These are phyloP conservation scores for Monilinia vaccinii-corymbosi DNA, from an alignment of 2,329 filamentous ascomycete species.

Conservation along the genomic window DNA sequence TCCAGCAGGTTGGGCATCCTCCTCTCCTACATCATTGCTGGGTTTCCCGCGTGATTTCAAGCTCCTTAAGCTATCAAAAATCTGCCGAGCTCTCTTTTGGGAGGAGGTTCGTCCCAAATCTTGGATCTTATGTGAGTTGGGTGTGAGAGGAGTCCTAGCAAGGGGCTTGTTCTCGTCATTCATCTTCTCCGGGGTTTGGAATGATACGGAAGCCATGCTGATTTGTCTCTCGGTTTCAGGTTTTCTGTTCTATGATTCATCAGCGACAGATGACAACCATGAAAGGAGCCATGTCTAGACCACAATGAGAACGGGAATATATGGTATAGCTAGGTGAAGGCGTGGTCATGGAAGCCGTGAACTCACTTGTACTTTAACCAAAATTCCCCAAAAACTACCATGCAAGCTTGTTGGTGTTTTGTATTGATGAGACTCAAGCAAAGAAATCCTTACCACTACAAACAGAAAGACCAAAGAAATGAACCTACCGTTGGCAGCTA, in stretches of 20 bases:
- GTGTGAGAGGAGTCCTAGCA: not conserved
- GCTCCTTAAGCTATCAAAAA: slow-evolving; percentile 5
- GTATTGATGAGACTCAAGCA: not conserved
- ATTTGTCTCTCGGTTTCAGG: not conserved
- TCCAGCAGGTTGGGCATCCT: not conserved
- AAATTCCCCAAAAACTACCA: not conserved
- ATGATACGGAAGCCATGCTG: slow-evolving; percentile 5
- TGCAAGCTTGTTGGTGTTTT: not conserved
- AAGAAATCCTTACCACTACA: not conserved
- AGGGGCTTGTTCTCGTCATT: slow-evolving; percentile 3
- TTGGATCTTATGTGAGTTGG: not conserved
- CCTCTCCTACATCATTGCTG: not conserved
- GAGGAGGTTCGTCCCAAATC: slow-evolving; percentile 7
- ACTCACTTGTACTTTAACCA: not conserved
- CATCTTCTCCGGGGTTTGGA: not conserved
- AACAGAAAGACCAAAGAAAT: not conserved
- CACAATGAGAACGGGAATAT: not conserved
- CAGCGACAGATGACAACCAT: not conserved
- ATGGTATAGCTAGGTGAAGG: not conserved
- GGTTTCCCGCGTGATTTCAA: slow-evolving; percentile 2
- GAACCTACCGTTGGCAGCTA: not conserved
- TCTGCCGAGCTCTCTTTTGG: slow-evolving; percentile 8
- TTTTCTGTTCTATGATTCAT: not conserved
- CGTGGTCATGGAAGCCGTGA: too few species aligned
- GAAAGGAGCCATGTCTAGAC: not conserved